Percentiles rank a stretch among this genome's conserved stretches.
phyloP scores from a whole-genome alignment of 768 basidiomycete species.

The Russula foetens region DNA sequence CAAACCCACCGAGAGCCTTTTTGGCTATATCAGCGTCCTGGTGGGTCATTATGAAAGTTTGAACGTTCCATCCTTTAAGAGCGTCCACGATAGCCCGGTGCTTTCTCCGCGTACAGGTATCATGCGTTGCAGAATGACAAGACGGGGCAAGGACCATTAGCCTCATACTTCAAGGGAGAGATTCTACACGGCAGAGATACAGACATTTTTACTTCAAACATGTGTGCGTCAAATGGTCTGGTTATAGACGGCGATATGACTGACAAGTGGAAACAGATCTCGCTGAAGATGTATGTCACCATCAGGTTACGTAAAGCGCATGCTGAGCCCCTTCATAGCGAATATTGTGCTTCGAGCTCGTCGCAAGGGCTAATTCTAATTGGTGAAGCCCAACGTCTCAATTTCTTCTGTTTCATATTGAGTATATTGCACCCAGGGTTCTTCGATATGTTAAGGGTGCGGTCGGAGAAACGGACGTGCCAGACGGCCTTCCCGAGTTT shows the following conservation, averaged over 20 bases:
- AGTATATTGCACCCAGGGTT: conserved; percentile 46
- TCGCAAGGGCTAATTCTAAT: conserved; percentile 68
- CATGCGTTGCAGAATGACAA: conserved; percentile 86
- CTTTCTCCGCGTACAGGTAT: conserved; percentile 89
- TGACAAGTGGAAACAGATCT: conserved; percentile 44
- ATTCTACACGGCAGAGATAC: conserved; percentile 74
- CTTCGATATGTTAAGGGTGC: conserved; percentile 94
- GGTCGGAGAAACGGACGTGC: conserved; percentile 89
- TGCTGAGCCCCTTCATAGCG: conserved; percentile 42
- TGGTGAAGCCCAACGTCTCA: conserved; percentile 45
- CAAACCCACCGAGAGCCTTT: conserved; percentile 81
- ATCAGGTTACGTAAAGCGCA: neutral
- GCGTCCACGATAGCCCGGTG: conserved; percentile 55
- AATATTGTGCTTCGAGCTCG: conserved; percentile 73
- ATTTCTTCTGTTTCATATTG: conserved; percentile 19
- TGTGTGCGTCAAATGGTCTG: conserved; percentile 52
- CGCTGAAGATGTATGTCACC: conserved; percentile 68
- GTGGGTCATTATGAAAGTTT: conserved; percentile 30
- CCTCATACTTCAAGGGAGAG: conserved; percentile 98
- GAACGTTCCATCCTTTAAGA: neutral
- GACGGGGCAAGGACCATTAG: conserved; percentile 75
- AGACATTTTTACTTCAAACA: conserved; percentile 92
- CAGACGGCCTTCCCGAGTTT: conserved; percentile 87
- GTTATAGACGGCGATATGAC: neutral
- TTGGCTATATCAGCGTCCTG: conserved; percentile 95